Evolutionary conservation across 805 yeast genomes (phyloP), one percentile per base, ranked within the genome.

Genomic region (Yarrowia hollandica): DNA sequence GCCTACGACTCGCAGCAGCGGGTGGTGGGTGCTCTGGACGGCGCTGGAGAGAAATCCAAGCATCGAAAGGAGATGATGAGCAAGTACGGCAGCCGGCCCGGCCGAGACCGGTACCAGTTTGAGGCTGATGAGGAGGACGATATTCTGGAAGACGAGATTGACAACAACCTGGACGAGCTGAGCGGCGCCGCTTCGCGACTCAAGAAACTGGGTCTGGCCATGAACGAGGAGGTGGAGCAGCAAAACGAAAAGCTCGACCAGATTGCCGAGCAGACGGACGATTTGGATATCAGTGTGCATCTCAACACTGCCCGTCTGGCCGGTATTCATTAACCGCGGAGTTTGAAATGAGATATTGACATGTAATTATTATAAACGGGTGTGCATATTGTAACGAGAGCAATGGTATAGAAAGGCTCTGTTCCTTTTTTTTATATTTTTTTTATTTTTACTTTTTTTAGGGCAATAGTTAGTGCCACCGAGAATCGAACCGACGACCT

Each of bases 41-140:
- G 35, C 1, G 25, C 23, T 5, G 25, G 65, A 15, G 77, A 82
- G 48, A 75, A 69, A 41, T 63, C 67, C 41, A 70, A 67, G 37
- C 66, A 64, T 42, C 66, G 64, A 44, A 68, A 69, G 66, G 70
- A 68, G 61, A 60, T 60, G 46, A 56, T 56, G 46, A 62, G 61
- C 55, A 54, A 59, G 31, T 59, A 34, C 28, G 46, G 61, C 31
- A 21, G 55, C 10, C 66, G 76, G 15, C 52, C 31, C 1, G 63
- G 62, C 23, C 28, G 46, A 33, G 84, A 82, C 34, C 86, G 95
- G 1, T 90, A 86, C 72, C 88, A 88, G 66, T 88, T 89, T 66
- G 97, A 90, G 68, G 87, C 86, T 50, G 97, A 92, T 72, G 83
- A 84, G 52, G 97, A 92, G 70, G 98, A 94, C 71, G 96, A 90